phyloP scores from a whole-genome alignment of 2,329 filamentous ascomycete species.

The Ascochyta koolunga region DNA sequence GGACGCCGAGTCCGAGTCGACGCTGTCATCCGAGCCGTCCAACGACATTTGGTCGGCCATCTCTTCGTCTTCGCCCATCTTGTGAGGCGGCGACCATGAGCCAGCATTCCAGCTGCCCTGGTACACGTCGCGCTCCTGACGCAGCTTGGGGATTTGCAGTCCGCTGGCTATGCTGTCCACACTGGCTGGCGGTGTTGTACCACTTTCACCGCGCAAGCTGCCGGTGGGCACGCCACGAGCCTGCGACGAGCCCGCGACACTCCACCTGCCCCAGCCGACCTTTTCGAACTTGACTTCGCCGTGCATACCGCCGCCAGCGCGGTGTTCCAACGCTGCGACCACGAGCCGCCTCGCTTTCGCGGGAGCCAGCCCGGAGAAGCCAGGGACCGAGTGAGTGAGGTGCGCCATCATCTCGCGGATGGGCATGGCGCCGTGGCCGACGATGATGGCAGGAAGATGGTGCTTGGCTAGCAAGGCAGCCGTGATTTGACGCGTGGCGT shows the following conservation, averaged over 20 bases:
- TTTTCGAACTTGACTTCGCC: slow-evolving; percentile 88
- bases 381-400: slow-evolving; percentile 89
- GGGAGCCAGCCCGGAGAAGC: slow-evolving; percentile 86
- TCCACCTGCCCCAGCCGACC: slow-evolving; percentile 97
- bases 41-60: slow-evolving; percentile 92
- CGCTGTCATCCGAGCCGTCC: slow-evolving; percentile 55
- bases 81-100: slow-evolving; percentile 70
- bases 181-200: slow-evolving; percentile 59
- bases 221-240: slow-evolving; percentile 52
- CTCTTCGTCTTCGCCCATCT: slow-evolving; percentile 52
- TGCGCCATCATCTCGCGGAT: slow-evolving; percentile 97
- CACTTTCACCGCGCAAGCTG: slow-evolving; percentile 37
- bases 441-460: slow-evolving; percentile 87
- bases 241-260: slow-evolving; percentile 65
- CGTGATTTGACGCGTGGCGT: slow-evolving; percentile 83
- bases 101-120: slow-evolving; percentile 69
- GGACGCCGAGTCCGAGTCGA: slow-evolving; percentile 72
- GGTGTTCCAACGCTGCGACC: slow-evolving; percentile 88
- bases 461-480: slow-evolving; percentile 84
- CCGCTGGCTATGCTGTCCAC: slow-evolving; percentile 48
- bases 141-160: slow-evolving; percentile 54
- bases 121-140: slow-evolving; percentile 46
- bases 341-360: slow-evolving; percentile 90
- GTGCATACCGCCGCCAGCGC: slow-evolving; percentile 64
- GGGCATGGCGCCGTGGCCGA: slow-evolving; percentile 86